phyloP scores from a whole-genome alignment of 768 basidiomycete species.

The Chlorophyllum brunneum region DNA sequence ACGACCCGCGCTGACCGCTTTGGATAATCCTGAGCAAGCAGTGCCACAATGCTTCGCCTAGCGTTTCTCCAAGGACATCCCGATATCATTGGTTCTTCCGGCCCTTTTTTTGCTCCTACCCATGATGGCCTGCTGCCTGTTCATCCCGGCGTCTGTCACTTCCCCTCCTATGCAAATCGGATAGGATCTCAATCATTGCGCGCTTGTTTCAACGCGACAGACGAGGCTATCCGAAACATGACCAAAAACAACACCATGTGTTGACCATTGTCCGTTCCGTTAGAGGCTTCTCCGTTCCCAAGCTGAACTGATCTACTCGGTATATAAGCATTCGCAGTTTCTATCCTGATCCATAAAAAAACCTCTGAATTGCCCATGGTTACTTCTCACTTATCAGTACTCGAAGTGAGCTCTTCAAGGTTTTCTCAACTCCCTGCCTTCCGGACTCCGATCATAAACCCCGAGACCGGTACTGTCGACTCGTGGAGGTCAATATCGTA shows the following conservation, averaged over 20 bases:
- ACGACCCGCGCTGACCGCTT: constrained; percentile 1
- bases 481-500: constrained; percentile 65
- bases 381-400: constrained; percentile 58
- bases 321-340: constrained; percentile 1
- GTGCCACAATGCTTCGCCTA: constrained; percentile 11
- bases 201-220: constrained; percentile 7
- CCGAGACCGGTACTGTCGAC: constrained; percentile 35
- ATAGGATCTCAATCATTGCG: background rate
- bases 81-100: constrained; percentile 1
- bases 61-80: constrained; percentile 1
- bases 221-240: constrained; percentile 6
- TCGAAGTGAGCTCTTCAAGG: constrained; percentile 48
- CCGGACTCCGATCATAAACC: constrained; percentile 48
- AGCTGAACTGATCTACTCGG: background rate
- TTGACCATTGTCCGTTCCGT: constrained; percentile 6
- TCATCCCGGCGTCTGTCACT: background rate
- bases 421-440: constrained; percentile 53
- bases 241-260: constrained; percentile 2
- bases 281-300: constrained; percentile 7
- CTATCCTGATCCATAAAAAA: constrained; percentile 12
- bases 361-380: constrained; percentile 29
- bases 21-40: constrained; percentile 1
- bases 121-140: background rate
- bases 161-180: background rate
- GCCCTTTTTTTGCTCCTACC: background rate